Conservation (phyloP, 225 moss, liverwort and hornwort species). For the Pseudoscleropodium purum region DNA sequence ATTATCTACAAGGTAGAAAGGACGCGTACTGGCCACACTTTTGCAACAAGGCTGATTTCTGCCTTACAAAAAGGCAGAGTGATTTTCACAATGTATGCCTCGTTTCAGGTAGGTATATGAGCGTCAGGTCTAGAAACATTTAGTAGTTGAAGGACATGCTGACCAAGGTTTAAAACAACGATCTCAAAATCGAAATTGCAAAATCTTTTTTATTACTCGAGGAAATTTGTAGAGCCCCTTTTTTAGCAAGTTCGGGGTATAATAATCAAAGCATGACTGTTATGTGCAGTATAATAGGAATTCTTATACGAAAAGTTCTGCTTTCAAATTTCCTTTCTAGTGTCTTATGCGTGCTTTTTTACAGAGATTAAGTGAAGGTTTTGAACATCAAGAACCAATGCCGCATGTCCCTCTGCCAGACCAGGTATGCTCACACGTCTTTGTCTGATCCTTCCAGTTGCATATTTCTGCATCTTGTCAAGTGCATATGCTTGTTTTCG, state of each 20-base stretch:
- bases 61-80: slow-evolving; percentile 41
- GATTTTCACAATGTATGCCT: slow-evolving; percentile 41
- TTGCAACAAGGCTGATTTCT: slow-evolving; percentile 38
- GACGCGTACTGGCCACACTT: slow-evolving; percentile 41
- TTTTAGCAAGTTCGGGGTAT: not conserved
- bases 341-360: not conserved
- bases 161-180: not conserved
- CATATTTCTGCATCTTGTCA: not conserved
- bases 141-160: not conserved
- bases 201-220: not conserved
- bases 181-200: not conserved
- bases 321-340: not conserved
- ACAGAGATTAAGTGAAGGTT: slow-evolving; percentile 37
- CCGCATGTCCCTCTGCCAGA: slow-evolving; percentile 35
- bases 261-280: not conserved
- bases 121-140: not conserved
- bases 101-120: slow-evolving; percentile 31
- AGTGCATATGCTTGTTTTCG: not conserved
- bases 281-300: not conserved
- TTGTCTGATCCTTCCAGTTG: not conserved
- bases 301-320: not conserved
- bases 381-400: slow-evolving; percentile 49
- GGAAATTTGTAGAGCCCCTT: not conserved
- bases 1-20: slow-evolving; percentile 46
- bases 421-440: slow-evolving; percentile 10